phyloP scores from a whole-genome alignment of 495 filamentous ascomycete species.

The Platismatia glauca region DNA sequence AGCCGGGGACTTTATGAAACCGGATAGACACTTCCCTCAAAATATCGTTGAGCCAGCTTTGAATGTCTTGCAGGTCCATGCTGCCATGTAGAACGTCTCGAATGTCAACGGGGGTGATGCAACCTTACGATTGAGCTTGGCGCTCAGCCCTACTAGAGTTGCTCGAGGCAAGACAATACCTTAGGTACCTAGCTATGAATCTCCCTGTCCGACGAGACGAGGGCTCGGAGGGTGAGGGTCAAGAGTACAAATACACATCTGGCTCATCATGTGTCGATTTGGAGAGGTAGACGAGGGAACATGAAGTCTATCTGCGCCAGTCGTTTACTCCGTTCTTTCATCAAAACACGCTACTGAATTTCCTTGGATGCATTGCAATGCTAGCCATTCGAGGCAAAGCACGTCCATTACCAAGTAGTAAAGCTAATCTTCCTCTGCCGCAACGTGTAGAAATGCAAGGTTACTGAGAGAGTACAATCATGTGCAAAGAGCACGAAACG shows the following conservation, averaged over 20 bases:
- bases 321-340: conserved; percentile 7
- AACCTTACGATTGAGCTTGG: background rate
- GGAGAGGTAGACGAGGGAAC: background rate
- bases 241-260: background rate
- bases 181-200: too few species aligned
- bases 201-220: too few species aligned
- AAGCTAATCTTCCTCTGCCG: conserved; percentile 5
- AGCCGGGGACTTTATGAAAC: conserved; percentile 87
- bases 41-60: conserved; percentile 57
- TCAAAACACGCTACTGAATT: conserved; percentile 7
- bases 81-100: conserved; percentile 16
- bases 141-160: conserved; percentile 1
- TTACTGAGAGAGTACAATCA: conserved; percentile 19
- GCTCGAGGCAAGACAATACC: background rate
- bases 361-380: conserved; percentile 10
- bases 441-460: conserved; percentile 11
- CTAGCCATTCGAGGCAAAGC: conserved; percentile 14
- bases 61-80: conserved; percentile 79
- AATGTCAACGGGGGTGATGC: background rate
- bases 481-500: conserved; percentile 20
- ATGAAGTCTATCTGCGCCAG: conserved; percentile 12
- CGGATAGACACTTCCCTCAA: conserved; percentile 55
- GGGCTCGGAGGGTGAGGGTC: background rate
- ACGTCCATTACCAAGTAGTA: conserved; percentile 13
- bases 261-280: background rate